These are phyloP conservation scores for Lichtheimia corymbifera DNA, from an alignment of 371 early-diverging fungal genomes.

Conservation along the genomic window DNA sequence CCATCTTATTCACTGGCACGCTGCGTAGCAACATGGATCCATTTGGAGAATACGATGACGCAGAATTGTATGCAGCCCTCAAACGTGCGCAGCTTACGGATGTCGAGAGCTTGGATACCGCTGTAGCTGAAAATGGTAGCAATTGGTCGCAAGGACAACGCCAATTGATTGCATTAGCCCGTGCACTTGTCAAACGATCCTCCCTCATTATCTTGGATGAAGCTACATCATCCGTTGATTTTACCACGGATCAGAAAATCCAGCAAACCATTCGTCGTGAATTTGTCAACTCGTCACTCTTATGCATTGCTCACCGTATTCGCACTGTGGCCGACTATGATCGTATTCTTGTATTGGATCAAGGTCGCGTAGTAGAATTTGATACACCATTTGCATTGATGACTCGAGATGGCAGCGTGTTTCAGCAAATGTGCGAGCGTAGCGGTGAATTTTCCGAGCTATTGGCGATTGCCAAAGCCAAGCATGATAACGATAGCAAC, in stretches of 20 bases:
- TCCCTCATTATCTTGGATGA: slow-evolving; percentile 85
- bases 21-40: slow-evolving; percentile 80
- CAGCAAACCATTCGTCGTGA: slow-evolving; percentile 79
- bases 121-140: slow-evolving; percentile 40
- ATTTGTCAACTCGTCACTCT: slow-evolving; percentile 61
- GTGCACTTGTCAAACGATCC: slow-evolving; percentile 78
- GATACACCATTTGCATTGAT: slow-evolving; percentile 66
- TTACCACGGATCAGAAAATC: slow-evolving; percentile 74
- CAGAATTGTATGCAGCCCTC: slow-evolving; percentile 75
- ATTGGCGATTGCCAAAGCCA: slow-evolving; percentile 28
- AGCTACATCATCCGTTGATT: slow-evolving; percentile 82
- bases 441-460: slow-evolving; percentile 61
- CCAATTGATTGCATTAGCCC: slow-evolving; percentile 85
- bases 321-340: slow-evolving; percentile 92
- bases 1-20: slow-evolving; percentile 78
- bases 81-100: slow-evolving; percentile 64
- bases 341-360: slow-evolving; percentile 81
- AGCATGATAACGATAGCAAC: background rate
- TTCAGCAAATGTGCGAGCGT: slow-evolving; percentile 68
- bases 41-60: slow-evolving; percentile 67
- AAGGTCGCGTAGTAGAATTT: slow-evolving; percentile 78
- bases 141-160: slow-evolving; percentile 88
- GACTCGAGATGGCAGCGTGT: slow-evolving; percentile 51
- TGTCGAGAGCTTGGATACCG: slow-evolving; percentile 26
- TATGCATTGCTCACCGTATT: slow-evolving; percentile 83